Conservation (phyloP, 225 moss, liverwort and hornwort genomes). For the Neckera pumila region DNA sequence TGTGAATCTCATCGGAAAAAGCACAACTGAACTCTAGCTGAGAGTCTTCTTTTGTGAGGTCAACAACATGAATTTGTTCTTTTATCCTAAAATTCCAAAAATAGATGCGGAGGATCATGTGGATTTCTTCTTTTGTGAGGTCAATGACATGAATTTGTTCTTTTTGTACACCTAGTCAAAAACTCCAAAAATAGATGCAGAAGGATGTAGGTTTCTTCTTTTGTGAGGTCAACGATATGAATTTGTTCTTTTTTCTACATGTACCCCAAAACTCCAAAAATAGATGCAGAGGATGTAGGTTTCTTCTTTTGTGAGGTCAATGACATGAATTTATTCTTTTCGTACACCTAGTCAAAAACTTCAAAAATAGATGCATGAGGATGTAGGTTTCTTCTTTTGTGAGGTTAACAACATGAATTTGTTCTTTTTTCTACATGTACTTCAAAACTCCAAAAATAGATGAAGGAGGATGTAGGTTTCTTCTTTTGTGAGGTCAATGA, state of each 20-base stretch:
- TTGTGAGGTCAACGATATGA: neutral
- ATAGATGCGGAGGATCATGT: too few relatives aligned
- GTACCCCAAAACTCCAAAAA: neutral
- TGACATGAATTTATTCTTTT: neutral
- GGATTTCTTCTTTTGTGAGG: neutral
- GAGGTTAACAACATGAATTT: too few relatives aligned
- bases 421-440: neutral
- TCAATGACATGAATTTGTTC: neutral
- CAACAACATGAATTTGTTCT: neutral
- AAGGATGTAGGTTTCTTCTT: neutral
- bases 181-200: too few relatives aligned
- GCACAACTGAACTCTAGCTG: neutral
- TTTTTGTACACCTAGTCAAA: neutral
- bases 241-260: neutral
- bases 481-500: neutral
- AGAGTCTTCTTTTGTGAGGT: neutral
- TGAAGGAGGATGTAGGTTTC: too few relatives aligned
- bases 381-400: neutral
- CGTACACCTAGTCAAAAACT: too few relatives aligned
- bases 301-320: neutral
- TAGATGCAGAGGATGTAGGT: too few relatives aligned
- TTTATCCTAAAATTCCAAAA: neutral
- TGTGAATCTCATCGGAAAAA: neutral
- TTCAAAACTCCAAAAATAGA: neutral
- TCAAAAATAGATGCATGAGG: accelerated